Base-by-base conservation (phyloP, 2,329 filamentous ascomycete genomes). In the Epichloe baconii region DNA sequence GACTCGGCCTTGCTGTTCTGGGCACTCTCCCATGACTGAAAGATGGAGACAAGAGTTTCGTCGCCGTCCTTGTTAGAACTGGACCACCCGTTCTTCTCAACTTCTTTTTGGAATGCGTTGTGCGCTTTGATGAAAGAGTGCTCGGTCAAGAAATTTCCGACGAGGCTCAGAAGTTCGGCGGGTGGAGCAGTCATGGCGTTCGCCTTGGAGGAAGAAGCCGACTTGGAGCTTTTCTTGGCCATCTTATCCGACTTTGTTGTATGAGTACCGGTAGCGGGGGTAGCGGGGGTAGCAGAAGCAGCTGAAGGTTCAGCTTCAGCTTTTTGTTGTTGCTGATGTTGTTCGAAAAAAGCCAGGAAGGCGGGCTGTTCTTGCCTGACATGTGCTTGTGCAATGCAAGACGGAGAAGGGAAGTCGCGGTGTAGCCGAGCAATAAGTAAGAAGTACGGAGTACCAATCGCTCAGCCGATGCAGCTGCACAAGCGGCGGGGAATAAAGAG, bases 131-230 rank as follows among this genome's bases (percentile, higher is more conserved):
- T 66, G 59, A 86, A 85, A n/a, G 79, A 77, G 64, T 85, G 75
- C 44, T 83, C 75, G 42, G 75, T 74, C 47, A 89, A 73, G 65
- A 88, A 89, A 21, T 69, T 67, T 55, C 80, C 79, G 59, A 89
- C 75, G 15, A 87, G 71, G 54, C 81, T 77, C 62, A 89, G 71
- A 37, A 89, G 70, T 64, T 85, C 75, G 31, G 75, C 66, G 4
- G 83, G 76, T 26, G 79, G 73, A 45, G 70, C 51, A 10, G 62
- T 35, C 40, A 55, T 53, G 31, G 55, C 53, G 44, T 56, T 51
- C 47, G 54, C 56, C 52, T 56, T 58, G 34, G 57, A 51, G 47
- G 52, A 36, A 42, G 60, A 51, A 19, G 58, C 56, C 26, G 54
- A 47, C 47, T 51, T 57, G 57, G 53, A 58, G 50, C 56, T 60